Percentiles rank a stretch among this genome's conserved stretches.
These are phyloP conservation scores for Aplosporella prunicola DNA, from an alignment of 2,329 filamentous ascomycete species.

Conservation along the genomic window DNA sequence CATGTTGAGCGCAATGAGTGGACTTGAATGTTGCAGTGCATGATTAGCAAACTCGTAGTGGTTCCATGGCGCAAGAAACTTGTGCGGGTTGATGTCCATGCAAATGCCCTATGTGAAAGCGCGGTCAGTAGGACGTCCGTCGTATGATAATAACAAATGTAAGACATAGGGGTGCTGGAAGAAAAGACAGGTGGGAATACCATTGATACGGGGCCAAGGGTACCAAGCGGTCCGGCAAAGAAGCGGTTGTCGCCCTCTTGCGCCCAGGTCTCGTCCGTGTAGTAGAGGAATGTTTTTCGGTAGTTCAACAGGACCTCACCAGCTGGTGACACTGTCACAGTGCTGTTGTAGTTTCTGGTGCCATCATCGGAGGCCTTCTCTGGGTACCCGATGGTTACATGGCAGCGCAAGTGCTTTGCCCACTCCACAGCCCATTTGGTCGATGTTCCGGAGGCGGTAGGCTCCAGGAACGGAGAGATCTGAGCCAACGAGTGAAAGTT, in stretches of 20 bases:
- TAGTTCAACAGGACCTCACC: slow-evolving; percentile 51
- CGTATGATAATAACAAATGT: background rate
- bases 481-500: slow-evolving; percentile 63
- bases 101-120: slow-evolving; percentile 37
- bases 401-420: slow-evolving; percentile 57
- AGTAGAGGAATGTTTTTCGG: slow-evolving; percentile 56
- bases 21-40: slow-evolving; percentile 54
- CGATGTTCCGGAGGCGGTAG: slow-evolving; percentile 53
- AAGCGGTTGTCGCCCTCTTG: slow-evolving; percentile 38
- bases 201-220: slow-evolving; percentile 22
- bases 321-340: slow-evolving; percentile 46
- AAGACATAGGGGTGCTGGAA: background rate
- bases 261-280: slow-evolving; percentile 58
- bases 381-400: slow-evolving; percentile 64
- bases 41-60: slow-evolving; percentile 50
- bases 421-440: slow-evolving; percentile 62
- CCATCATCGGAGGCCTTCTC: slow-evolving; percentile 37
- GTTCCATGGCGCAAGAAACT: slow-evolving; percentile 48
- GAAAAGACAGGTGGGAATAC: background rate
- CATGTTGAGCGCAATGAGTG: slow-evolving; percentile 64
- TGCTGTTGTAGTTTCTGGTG: slow-evolving; percentile 46
- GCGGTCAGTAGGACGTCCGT: slow-evolving; percentile 7
- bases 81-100: slow-evolving; percentile 55
- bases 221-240: slow-evolving; percentile 27
- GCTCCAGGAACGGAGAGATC: slow-evolving; percentile 61